phyloP scores from a whole-genome alignment of 1,284 basidiomycete genomes.

The Abortiporus biennis region DNA sequence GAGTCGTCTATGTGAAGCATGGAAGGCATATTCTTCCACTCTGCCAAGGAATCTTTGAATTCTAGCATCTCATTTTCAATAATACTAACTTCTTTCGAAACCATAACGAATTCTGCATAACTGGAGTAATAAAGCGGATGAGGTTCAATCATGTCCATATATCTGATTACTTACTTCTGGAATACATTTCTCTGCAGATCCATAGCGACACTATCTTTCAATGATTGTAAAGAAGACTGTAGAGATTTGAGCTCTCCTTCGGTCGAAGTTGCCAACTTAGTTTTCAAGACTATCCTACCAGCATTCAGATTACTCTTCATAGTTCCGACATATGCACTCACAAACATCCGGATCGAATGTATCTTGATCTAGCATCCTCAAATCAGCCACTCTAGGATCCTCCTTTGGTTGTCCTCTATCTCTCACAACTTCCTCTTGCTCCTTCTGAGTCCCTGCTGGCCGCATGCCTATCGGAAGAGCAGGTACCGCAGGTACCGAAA shows the following conservation, averaged over 20 bases:
- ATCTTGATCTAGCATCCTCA: conserved; percentile 65
- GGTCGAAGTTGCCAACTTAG: conserved; percentile 75
- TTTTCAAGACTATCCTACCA: conserved; percentile 64
- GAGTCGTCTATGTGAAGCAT: conserved; percentile 84
- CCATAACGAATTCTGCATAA: conserved; percentile 93
- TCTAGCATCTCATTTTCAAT: conserved; percentile 98
- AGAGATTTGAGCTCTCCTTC: conserved; percentile 71
- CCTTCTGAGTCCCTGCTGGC: conserved; percentile 27
- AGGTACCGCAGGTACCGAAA: conserved; percentile 52
- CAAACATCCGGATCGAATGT: conserved; percentile 80
- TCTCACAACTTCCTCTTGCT: conserved; percentile 36
- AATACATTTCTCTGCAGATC: conserved; percentile 84
- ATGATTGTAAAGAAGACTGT: conserved; percentile 60
- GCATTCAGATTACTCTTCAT: no score
- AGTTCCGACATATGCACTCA: conserved; percentile 33
- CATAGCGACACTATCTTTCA: conserved; percentile 59
- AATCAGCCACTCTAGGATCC: conserved; percentile 44
- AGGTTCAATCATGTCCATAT: conserved; percentile 6
- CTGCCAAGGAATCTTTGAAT: conserved; percentile 88
- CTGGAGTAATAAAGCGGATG: conserved; percentile 31
- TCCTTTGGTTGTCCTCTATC: conserved; percentile 35
- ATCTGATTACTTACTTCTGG: conserved; percentile 71
- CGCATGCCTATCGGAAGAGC: conserved; percentile 27
- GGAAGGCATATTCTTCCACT: conserved; percentile 95
- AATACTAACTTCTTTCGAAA: conserved; percentile 95